Percentiles rank a stretch among this genome's conserved stretches.
Conservation (phyloP, 2,329 filamentous ascomycete species). For the Teratosphaeria zuluensis region DNA sequence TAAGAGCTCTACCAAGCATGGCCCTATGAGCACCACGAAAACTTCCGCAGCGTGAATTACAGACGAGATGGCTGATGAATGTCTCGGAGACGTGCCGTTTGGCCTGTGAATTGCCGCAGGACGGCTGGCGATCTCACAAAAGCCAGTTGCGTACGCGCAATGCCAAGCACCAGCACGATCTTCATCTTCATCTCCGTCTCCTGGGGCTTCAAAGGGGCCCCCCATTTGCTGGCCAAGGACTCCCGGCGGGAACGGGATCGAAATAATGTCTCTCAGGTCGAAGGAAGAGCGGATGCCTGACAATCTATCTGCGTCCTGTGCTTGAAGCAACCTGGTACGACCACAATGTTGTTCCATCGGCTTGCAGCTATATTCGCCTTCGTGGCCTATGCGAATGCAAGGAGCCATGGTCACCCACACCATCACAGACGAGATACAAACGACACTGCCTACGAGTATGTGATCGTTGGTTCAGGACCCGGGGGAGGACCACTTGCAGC, state of each 20-base stretch:
- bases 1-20: no score
- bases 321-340: not conserved
- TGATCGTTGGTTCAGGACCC: conserved; percentile 52
- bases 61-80: not conserved
- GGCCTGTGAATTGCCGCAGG: not conserved
- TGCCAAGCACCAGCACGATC: not conserved
- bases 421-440: conserved; percentile 28
- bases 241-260: no score
- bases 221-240: not conserved
- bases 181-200: no score
- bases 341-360: not conserved
- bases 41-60: not conserved
- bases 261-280: not conserved
- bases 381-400: not conserved
- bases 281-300: not conserved
- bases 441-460: conserved; percentile 45
- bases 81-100: not conserved
- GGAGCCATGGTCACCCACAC: not conserved
- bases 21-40: not conserved
- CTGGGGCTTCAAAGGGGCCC: not conserved
- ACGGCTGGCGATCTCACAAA: not conserved
- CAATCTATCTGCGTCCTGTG: not conserved
- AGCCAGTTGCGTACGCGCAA: not conserved
- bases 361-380: not conserved
- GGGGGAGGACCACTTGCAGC: conserved; percentile 51